Base-by-base conservation (phyloP, 2,329 filamentous ascomycete genomes). In the Aspergillus glaucus region DNA sequence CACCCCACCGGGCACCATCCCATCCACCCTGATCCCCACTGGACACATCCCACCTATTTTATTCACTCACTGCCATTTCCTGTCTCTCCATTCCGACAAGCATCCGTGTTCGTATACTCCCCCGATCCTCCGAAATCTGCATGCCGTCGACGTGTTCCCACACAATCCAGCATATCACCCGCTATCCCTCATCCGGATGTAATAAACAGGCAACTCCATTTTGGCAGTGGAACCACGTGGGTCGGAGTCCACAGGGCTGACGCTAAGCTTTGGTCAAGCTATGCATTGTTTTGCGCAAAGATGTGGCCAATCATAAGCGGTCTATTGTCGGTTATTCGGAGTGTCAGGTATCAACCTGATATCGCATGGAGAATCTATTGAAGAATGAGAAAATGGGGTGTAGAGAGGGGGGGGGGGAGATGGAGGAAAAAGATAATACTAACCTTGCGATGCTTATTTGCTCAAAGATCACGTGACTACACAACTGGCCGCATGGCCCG, bases 211-310 rank as follows among this genome's bases (percentile, higher is more conserved):
- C 34, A 37, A 5, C 34, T 19, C 17, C n/a, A 19, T 37, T 37
- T 37, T 2, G n/a, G n/a, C n/a, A n/a, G 34, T 37, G 34, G 34
- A 19, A 8, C 34, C 17, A 19, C n/a, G 6, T 37, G 34, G 34
- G 34, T 15, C 6, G 14, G 6, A n/a, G 9, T 37, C 34, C 34
- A 15, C 34, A 37, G 34, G 34, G 34, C 34, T 37, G 34, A 17
- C n/a, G 39, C 49, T 50, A 56, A 55, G 50, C 55, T 55, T 56
- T 46, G 41, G 48, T 44, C 46, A 56, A 56, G 52, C 50, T 49
- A 52, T 42, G 19, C 39, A 37, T 52, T 40, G 49, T 54, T 53
- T 36, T 36, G 15, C 17, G 34, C 14, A 36, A n/a, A 6, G 6
- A 8, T 36, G 19, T 43, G 34, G 41, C 34, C 52, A 45, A 45